Evolutionary conservation across 306 rosid species (phyloP).

Genomic region (Begonia peltatifolia): DNA sequence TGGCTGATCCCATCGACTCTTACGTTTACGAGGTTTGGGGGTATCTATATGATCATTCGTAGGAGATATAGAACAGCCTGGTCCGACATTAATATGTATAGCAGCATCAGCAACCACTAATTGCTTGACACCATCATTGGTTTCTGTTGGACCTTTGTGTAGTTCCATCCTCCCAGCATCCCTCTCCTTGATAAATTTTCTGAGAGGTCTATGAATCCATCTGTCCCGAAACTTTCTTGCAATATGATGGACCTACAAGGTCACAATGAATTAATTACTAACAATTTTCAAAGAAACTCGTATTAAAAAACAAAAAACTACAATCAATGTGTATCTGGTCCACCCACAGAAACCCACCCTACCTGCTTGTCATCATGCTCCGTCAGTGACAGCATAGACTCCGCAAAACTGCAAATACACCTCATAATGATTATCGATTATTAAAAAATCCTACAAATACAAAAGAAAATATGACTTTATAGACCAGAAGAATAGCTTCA

Average conservation of each 20-base stretch:
- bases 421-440: no score
- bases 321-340: no score
- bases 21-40: constrained; percentile 63
- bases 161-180: constrained; percentile 50
- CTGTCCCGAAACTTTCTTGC: constrained; percentile 91
- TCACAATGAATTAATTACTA: constrained; percentile 13
- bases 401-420: constrained; percentile 58
- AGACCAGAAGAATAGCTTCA: no score
- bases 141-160: constrained; percentile 48
- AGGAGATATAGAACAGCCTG: constrained; percentile 27
- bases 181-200: constrained; percentile 55
- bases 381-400: constrained; percentile 77
- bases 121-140: constrained; percentile 40
- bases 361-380: constrained; percentile 99
- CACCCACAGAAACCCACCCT: not conserved
- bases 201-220: constrained; percentile 57
- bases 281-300: not conserved
- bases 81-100: constrained; percentile 32
- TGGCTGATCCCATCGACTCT: constrained; percentile 98
- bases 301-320: not conserved
- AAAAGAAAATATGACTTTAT: no score
- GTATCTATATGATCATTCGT: constrained; percentile 22
- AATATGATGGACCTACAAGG: constrained; percentile 83
- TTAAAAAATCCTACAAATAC: no score
- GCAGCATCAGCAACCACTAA: constrained; percentile 20